Percentiles rank a stretch among this genome's conserved stretches.
These are phyloP conservation scores for Wickerhamomyces sp. DNA, from an alignment of 1,139 yeast species.

Conservation along the genomic window DNA sequence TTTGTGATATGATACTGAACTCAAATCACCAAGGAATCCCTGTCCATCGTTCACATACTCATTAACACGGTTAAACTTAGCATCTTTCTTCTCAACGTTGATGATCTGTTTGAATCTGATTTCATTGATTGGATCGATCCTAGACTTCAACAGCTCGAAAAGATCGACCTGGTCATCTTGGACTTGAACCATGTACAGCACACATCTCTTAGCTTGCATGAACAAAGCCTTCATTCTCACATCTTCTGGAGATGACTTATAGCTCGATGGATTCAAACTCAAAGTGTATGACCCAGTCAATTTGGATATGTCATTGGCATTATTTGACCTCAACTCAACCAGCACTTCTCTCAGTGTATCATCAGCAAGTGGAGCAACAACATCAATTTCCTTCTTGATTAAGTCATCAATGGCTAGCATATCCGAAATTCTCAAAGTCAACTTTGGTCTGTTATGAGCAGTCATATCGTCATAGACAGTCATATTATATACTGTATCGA, in stretches of 20 bases:
- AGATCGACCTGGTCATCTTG: conserved; percentile 68
- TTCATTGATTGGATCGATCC: conserved; percentile 68
- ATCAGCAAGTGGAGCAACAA: conserved; percentile 42
- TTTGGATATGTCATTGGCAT: conserved; percentile 36
- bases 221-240: conserved; percentile 49
- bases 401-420: conserved; percentile 59
- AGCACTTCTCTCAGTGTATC: conserved; percentile 52
- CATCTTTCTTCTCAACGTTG: conserved; percentile 38
- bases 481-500: conserved; percentile 59
- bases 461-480: conserved; percentile 70
- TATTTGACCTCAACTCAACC: conserved; percentile 35
- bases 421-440: conserved; percentile 60
- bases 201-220: conserved; percentile 77
- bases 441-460: conserved; percentile 57
- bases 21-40: conserved; percentile 22
- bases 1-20: conserved; percentile 55
- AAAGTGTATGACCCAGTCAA: conserved; percentile 29
- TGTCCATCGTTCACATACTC: conserved; percentile 24
- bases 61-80: conserved; percentile 22
- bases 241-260: conserved; percentile 29
- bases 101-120: conserved; percentile 52
- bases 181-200: conserved; percentile 74
- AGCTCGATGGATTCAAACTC: conserved; percentile 46
- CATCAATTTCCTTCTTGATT: conserved; percentile 47
- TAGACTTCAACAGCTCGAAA: conserved; percentile 67